Evolutionary conservation across 2,329 filamentous ascomycete species (phyloP).

Genomic region (Aphanoascus verrucosus): DNA sequence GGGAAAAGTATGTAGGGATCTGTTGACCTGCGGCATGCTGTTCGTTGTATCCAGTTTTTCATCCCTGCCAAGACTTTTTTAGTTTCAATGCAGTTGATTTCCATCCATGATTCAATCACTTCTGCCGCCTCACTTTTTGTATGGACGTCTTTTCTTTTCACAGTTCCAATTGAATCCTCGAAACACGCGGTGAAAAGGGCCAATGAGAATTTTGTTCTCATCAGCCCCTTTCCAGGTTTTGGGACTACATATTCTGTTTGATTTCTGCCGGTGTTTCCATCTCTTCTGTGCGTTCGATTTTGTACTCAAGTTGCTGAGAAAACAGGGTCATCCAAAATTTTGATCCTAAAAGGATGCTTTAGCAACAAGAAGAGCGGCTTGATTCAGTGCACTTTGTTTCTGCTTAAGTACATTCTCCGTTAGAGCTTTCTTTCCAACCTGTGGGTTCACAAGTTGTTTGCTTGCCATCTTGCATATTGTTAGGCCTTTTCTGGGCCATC

Average conservation of each 20-base stretch:
- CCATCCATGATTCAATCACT: background rate
- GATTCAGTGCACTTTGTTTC: slow-evolving; percentile 4
- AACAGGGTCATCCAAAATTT: background rate
- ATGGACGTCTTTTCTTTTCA: background rate
- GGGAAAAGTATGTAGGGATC: background rate
- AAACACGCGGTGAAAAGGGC: background rate
- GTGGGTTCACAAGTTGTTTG: slow-evolving; percentile 15
- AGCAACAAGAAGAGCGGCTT: slow-evolving; percentile 3
- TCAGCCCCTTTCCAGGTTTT: background rate
- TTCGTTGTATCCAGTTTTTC: background rate
- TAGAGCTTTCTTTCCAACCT: slow-evolving; percentile 9
- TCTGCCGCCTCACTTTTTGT: slow-evolving; percentile 10
- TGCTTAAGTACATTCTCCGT: background rate
- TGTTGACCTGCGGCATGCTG: background rate
- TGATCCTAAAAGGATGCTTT: background rate
- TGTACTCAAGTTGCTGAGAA: background rate
- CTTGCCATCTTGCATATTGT: slow-evolving; percentile 11
- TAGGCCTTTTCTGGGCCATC: background rate
- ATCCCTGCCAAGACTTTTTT: background rate
- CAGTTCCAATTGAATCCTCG: background rate
- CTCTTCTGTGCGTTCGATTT: background rate
- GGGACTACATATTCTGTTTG: background rate
- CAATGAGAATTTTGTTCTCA: slow-evolving; percentile 7
- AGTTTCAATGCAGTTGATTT: background rate
- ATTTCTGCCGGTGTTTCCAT: background rate